These are phyloP conservation scores for Aschersonia sp. DNA, from an alignment of 2,329 filamentous ascomycete species.

Conservation along the genomic window DNA sequence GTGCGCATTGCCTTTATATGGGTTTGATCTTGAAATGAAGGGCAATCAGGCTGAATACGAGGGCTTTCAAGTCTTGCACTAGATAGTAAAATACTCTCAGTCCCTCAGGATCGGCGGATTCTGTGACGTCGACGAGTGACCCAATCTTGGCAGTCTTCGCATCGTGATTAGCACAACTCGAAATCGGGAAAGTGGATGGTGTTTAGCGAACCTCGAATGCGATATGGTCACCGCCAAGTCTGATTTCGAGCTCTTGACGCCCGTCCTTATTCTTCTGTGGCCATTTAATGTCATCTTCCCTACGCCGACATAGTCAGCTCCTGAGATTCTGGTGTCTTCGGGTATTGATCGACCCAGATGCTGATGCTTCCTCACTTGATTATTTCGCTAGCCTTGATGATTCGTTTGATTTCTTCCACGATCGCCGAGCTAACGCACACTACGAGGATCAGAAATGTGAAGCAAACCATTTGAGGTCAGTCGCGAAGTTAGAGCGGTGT, in stretches of 20 bases:
- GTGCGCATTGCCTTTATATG: conserved; percentile 31
- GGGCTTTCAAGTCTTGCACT: conserved; percentile 89
- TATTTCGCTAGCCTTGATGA: conserved; percentile 94
- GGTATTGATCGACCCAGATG: too few relatives aligned
- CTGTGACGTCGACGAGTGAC: conserved; percentile 89
- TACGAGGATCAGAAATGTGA: conserved; percentile 19
- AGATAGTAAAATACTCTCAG: conserved; percentile 97
- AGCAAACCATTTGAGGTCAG: too few relatives aligned
- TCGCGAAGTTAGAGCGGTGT: background rate
- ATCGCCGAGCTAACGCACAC: conserved; percentile 92
- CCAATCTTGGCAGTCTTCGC: conserved; percentile 90
- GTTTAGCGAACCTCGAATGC: conserved; percentile 67
- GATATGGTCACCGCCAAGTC: conserved; percentile 87
- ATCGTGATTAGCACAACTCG: background rate
- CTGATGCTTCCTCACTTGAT: conserved; percentile 50
- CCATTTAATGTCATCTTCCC: conserved; percentile 97
- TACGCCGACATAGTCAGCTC: conserved; percentile 18
- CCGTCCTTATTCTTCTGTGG: conserved; percentile 99
- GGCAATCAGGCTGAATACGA: conserved; percentile 91
- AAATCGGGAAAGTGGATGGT: background rate
- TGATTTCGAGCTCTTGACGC: conserved; percentile 88
- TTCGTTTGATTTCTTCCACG: conserved; percentile 89
- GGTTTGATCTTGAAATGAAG: conserved; percentile 95
- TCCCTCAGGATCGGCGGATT: conserved; percentile 90
- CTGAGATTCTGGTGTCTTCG: background rate